Evolutionary conservation across 805 yeast species (phyloP), one percentile per base, ranked within the genome.

Genomic region (Geotrichum ghanense): DNA sequence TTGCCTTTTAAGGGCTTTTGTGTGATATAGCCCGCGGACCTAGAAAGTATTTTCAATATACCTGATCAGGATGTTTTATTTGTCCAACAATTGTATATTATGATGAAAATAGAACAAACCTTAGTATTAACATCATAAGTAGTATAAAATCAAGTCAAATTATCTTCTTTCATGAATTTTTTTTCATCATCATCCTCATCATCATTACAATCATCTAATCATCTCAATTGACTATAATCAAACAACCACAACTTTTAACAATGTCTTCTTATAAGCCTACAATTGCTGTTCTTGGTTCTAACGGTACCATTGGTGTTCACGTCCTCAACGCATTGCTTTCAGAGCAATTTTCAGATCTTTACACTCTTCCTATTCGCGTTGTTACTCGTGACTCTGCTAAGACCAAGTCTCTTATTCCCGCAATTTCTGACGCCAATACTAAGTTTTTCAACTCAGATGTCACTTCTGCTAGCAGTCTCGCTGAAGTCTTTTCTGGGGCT

Each of bases 301-400:
- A 69, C 50, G 84, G 86, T 22, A 50, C 60, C 51, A 60, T 79
- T 37, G 83, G 80, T 40, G 61, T 64, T 51, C 74, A 76, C 41
- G 60, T 68, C 31, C 48, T 75, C 17, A 64, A 62, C 1, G 77
- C 78, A 6, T 60, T 79, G 42, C 53, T 70, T 16, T 64, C 72
- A 2, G 57, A 70, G 19, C 53, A 60, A 3, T 76, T 77, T 54
- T 56, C 65, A 19, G 61, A 61, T 48, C 72, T 73, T 50, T 60
- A 67, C 51, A 44, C 62, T 1, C 64, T 66, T 34, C 84, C 85
- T 23, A 60, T 80, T 47, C 69, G 68, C 50, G 76, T 74, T 0
- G 51, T 78, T 47, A 69, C 82, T 25, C 65, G 79, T 55, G 68
- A 69, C 50, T 56, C 64, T 3, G 58, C 68, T 7, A 66, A 63